A percentile compares a stretch with the other conserved stretches of the same genome.
phyloP scores from a whole-genome alignment of 208 protist genomes.

The Leishmania guyanensis region DNA sequence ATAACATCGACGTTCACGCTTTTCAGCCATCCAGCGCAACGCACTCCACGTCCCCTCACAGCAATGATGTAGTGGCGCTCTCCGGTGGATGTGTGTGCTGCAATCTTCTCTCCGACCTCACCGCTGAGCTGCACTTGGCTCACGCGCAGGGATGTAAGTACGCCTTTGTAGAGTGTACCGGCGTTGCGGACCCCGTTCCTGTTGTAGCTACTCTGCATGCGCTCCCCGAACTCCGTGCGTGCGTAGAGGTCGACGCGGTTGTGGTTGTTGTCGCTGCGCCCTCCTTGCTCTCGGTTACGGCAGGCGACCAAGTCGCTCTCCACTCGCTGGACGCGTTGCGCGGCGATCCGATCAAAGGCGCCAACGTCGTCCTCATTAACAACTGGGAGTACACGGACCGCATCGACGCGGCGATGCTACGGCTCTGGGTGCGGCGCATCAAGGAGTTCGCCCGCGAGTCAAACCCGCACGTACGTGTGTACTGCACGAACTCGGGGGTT shows the following conservation, averaged over 20 bases:
- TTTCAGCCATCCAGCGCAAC: not conserved
- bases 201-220: constrained; percentile 35
- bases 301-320: constrained; percentile 7
- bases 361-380: constrained; percentile 48
- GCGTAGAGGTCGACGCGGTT: constrained; percentile 40
- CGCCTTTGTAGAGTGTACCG: constrained; percentile 52
- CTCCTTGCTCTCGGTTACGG: constrained; percentile 11
- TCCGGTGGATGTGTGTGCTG: constrained; percentile 59
- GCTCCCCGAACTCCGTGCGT: constrained; percentile 30
- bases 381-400: constrained; percentile 36
- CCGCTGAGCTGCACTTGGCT: constrained; percentile 26
- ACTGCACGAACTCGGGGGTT: constrained; percentile 26
- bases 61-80: constrained; percentile 14
- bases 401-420: not conserved
- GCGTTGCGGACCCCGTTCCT: constrained; percentile 43
- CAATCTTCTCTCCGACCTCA: constrained; percentile 42
- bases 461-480: constrained; percentile 39
- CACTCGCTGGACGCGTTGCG: constrained; percentile 9
- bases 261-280: constrained; percentile 39
- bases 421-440: constrained; percentile 22
- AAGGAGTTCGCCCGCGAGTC: constrained; percentile 10
- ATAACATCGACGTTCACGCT: constrained; percentile 9
- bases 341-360: constrained; percentile 25
- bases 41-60: not conserved
- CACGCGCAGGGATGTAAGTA: constrained; percentile 25